Base-by-base conservation (phyloP, 352 stramenopile genomes). In the Globisporangium nunn region DNA sequence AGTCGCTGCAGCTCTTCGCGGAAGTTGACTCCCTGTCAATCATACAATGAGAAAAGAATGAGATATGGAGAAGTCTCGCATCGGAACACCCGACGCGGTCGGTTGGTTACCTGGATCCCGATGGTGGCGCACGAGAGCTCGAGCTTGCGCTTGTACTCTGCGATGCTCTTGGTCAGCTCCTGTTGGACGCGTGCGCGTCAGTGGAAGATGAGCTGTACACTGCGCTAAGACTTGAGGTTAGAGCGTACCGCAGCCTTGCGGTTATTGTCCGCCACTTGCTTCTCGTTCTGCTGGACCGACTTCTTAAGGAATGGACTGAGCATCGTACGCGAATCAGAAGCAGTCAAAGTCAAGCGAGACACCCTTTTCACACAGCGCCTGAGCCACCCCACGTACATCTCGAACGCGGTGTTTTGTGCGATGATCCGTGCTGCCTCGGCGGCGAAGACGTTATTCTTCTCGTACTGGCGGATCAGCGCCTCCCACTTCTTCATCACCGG, bases 361-460 rank as follows among this genome's bases (percentile, higher is more conserved):
- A n/a, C n/a, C n/a, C n/a, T n/a, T 40, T 40, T 11, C 35, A 40
- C 35, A 40, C 4, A 11, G 4, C 7, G 12, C 35, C 35, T 12
- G 35, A 2, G 31, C 35, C 35, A 4, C 6, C 1, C 35, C 2
- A 39, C 67, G 11, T 63, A 93, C 82, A 92, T 88, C 59, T 92
- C 82, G 61, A 79, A 92, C 33, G 76, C 69, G 17, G 75, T 87
- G 64, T 90, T 87, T 65, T 88, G 80, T 39, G 78, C 61, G 52
- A 92, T 75, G 52, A 85, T 64, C n/a, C 82, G 76, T 37, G 82
- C 82, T n/a, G 71, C 66, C 52, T 92, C 82, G 7, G 80, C 82
- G 6, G 73, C 75, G 37, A 87, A 92, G 17, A 92, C 63, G 57
- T 88, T 87, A 62, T 87, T 81, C 59, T 85, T 88, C 64, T 92